These are phyloP conservation scores for Calonectria pseudoturangicola DNA, from an alignment of 2,329 filamentous ascomycete species.

Conservation along the genomic window DNA sequence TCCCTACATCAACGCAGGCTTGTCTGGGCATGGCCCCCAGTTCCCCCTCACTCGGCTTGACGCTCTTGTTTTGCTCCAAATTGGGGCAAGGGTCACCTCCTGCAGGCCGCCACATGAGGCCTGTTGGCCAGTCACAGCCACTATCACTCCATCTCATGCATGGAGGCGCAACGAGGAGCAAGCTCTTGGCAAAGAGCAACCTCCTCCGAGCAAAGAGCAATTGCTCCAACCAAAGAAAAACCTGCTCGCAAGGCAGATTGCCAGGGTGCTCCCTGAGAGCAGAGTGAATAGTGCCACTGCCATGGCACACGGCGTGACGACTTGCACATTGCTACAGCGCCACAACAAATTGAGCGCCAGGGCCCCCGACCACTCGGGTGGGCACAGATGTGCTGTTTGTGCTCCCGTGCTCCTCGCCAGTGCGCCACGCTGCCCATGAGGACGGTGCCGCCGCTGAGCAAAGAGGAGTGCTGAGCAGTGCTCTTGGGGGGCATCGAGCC, in stretches of 20 bases:
- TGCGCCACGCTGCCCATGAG: not conserved
- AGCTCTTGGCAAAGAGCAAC: constrained; percentile 1
- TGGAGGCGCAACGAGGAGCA: not conserved
- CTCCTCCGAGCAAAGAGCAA: constrained; percentile 9
- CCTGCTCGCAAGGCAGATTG: not conserved
- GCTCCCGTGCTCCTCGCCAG: not conserved
- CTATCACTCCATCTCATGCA: not conserved
- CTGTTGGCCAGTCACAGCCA: not conserved
- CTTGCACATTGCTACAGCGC: not conserved
- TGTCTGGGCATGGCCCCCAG: not conserved
- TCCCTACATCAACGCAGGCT: not conserved
- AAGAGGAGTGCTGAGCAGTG: constrained; percentile 5
- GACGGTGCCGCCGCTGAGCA: not conserved
- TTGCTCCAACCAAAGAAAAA: not conserved
- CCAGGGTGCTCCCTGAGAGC: not conserved
- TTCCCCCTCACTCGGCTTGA: not conserved
- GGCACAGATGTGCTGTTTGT: not conserved
- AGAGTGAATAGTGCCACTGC: not conserved
- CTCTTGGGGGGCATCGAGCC: not conserved
- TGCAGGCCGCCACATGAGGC: not conserved
- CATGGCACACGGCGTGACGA: not conserved
- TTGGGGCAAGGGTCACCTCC: not conserved
- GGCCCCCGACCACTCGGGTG: not conserved
- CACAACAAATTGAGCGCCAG: not conserved
- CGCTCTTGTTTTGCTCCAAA: not conserved